Conservation (phyloP, 2,329 filamentous ascomycete species). For the Sarocladiaceae sp. region DNA sequence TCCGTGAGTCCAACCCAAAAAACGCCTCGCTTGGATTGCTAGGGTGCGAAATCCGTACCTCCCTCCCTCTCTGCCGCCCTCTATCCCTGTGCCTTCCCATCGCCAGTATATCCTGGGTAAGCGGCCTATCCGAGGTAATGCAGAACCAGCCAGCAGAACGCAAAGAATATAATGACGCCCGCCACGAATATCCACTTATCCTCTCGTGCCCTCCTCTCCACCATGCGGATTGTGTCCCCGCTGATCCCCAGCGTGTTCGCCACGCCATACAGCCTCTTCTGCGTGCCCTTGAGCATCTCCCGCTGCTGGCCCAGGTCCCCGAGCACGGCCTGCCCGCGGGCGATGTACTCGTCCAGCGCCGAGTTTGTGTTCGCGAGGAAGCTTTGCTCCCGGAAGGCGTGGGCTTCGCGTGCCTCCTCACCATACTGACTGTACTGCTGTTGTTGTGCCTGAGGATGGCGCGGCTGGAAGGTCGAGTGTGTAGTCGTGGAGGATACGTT, state of each 20-base stretch:
- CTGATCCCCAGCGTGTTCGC: slow-evolving; percentile 91
- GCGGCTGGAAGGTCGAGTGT: slow-evolving; percentile 32
- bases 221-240: slow-evolving; percentile 94
- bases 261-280: slow-evolving; percentile 83
- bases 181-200: slow-evolving; percentile 98
- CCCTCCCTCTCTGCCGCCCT: too few species aligned
- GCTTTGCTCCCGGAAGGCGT: slow-evolving; percentile 81
- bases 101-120: not conserved
- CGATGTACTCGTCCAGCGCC: slow-evolving; percentile 90
- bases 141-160: slow-evolving; percentile 87
- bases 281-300: slow-evolving; percentile 92
- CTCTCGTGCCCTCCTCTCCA: slow-evolving; percentile 83
- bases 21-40: slow-evolving; percentile 7
- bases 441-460: slow-evolving; percentile 24
- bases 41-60: not conserved
- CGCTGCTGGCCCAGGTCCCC: slow-evolving; percentile 83
- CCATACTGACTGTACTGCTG: slow-evolving; percentile 35
- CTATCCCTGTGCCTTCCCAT: not conserved
- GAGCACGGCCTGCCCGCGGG: slow-evolving; percentile 82
- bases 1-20: not conserved
- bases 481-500: slow-evolving; percentile 14
- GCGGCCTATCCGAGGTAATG: slow-evolving; percentile 59
- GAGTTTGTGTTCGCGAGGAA: slow-evolving; percentile 79
- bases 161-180: slow-evolving; percentile 78
- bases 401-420: slow-evolving; percentile 66